Evolutionary conservation across 2,329 filamentous ascomycete species (phyloP), one percentile per base, ranked within the genome.

Genomic region (Cryphonectria japonica): DNA sequence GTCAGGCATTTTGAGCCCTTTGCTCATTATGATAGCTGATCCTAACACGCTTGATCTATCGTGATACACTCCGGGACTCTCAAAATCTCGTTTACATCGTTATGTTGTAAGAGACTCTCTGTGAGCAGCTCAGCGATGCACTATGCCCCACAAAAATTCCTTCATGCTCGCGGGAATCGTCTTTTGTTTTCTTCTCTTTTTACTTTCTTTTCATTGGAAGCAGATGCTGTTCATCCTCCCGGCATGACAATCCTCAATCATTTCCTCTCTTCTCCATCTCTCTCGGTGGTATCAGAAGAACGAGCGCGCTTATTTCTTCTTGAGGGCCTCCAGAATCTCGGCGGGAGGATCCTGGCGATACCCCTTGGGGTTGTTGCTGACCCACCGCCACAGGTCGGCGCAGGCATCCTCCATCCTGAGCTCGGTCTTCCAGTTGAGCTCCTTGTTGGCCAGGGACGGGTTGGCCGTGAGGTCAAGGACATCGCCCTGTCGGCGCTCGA

Each of bases 381-480:
- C 97, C 96, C 96, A 99, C 78, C 90, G 91, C 96, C 96, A 99
- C 75, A 99, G 86, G 82, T 99, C 94, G 76, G 91, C 89, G 81
- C 96, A 99, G 37, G 95, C 95, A 81, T 97, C 90, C 84, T 98
- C 95, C 80, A 99, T 89, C 29, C 93, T 95, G 71, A 92, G 86
- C 84, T 97, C 89, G 0, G 96, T 95, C 86, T 95, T 95, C 96
- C 96, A 99, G 74, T 90, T 86, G 68, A 99, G 87, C 84, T 99
- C 96, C 80, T 89, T 84, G 83, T 97, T 97, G 67, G 96, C 96
- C 52, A 94, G 89, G 3, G 88, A 87, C 16, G 96, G 93, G 83
- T 98, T 97, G 75, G 96, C 94, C 32, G 96, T 99, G 63, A 99
- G 89, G 83, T 99, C 92, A 70, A 99, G 86, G 26, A 99, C 96